A percentile compares a stretch with the other conserved stretches of the same genome.
These are phyloP conservation scores for Pichia ethanolica DNA, from an alignment of 805 yeast genomes.

Conservation along the genomic window DNA sequence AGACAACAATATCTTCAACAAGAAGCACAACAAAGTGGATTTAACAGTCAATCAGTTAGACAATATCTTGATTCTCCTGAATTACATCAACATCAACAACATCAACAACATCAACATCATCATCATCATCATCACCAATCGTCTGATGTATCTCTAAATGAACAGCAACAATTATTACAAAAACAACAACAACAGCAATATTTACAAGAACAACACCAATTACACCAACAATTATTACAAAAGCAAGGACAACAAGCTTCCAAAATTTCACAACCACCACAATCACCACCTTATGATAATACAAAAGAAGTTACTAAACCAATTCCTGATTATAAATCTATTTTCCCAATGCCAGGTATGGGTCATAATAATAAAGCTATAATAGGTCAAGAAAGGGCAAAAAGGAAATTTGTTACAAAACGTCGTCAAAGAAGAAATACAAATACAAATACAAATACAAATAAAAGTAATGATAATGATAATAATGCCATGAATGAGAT, in stretches of 20 bases:
- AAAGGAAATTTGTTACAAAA: conserved; percentile 11
- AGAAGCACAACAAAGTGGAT: conserved; percentile 2
- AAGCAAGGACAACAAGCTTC: background rate
- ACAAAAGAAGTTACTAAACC: background rate
- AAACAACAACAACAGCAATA: background rate
- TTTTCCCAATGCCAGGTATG: conserved; percentile 23
- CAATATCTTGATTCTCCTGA: background rate
- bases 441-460: background rate
- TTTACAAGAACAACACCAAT: background rate
- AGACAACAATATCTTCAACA: background rate
- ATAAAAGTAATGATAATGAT: background rate
- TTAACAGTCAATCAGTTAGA: background rate
- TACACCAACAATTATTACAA: conserved; percentile 1
- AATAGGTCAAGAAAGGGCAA: conserved; percentile 7
- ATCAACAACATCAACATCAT: background rate
- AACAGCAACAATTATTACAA: background rate
- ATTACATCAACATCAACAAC: background rate
- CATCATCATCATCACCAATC: background rate
- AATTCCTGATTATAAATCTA: conserved; percentile 17
- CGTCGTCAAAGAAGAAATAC: conserved; percentile 9
- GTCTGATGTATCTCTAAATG: background rate
- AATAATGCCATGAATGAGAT: background rate
- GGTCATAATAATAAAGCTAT: conserved; percentile 13
- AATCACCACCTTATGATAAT: background rate
- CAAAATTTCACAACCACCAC: background rate